A percentile compares a stretch with the other conserved stretches of the same genome.
Evolutionary conservation across 1,284 basidiomycete genomes (phyloP).

Genomic region (Pseudozyma flocculosa): DNA sequence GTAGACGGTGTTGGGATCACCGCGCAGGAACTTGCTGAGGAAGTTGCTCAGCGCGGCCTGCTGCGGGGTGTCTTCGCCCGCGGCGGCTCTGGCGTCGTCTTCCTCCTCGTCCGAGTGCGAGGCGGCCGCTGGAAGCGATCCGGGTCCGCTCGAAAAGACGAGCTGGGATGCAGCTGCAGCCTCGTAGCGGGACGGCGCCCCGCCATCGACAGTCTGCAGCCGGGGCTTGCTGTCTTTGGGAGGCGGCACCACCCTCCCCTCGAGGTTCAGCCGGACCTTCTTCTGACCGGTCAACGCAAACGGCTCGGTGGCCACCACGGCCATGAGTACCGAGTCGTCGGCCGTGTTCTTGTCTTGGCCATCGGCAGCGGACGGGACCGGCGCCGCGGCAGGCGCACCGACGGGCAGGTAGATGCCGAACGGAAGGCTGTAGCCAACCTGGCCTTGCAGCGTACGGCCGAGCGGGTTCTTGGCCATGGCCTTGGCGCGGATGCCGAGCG

Average conservation of each 20-base stretch:
- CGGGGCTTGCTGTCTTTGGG: slow-evolving; percentile 10
- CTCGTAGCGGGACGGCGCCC: not conserved
- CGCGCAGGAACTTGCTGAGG: slow-evolving; percentile 46
- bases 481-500: slow-evolving; percentile 45
- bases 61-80: slow-evolving; percentile 23
- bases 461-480: slow-evolving; percentile 46
- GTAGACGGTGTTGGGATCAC: slow-evolving; percentile 45
- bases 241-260: slow-evolving; percentile 46
- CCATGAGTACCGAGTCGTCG: slow-evolving; percentile 39
- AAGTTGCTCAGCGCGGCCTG: slow-evolving; percentile 47
- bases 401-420: slow-evolving; percentile 48
- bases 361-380: not conserved
- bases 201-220: not conserved
- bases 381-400: slow-evolving; percentile 5
- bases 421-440: slow-evolving; percentile 45
- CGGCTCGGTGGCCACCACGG: slow-evolving; percentile 46
- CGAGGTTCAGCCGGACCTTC: slow-evolving; percentile 31
- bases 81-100: not conserved
- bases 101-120: no score
- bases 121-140: not conserved
- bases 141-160: not conserved
- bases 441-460: slow-evolving; percentile 40
- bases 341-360: not conserved
- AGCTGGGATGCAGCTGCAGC: not conserved
- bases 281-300: slow-evolving; percentile 42